Evolutionary conservation across 192 early-diverging fungal species (phyloP), one percentile per base, ranked within the genome.

Genomic region (Coemansia sp.): DNA sequence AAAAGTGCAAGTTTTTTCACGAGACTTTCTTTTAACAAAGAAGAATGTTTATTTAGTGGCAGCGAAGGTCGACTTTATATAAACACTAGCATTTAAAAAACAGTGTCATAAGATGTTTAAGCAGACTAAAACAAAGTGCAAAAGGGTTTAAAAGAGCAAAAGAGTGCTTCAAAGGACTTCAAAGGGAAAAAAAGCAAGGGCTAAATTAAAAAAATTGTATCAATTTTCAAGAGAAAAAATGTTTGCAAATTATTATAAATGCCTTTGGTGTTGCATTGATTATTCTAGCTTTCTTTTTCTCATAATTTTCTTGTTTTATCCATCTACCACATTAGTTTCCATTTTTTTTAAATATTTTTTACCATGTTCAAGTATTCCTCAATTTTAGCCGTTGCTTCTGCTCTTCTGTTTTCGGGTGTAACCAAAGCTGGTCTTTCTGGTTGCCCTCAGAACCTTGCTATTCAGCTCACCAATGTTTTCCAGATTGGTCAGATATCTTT

Each of bases 401-500:
- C 60, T 31, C 31, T 61, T 48, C 25, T 49, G 20, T 38, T 61
- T 4, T 61, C 60, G 3, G 30, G 45, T 11, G 10, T 61, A 11
- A 45, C 29, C 42, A 25, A 61, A 12, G 60, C 60, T 16, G 60
- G 60, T 30, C 42, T 61, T 16, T 45, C 60, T n/a, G 60, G 30
- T 28, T 61, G 60, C 42, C 7, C 60, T 4, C 42, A 61, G 42
- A 61, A 61, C 30, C 42, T 61, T 7, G 60, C 60, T 31, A n/a
- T 61, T 16, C 60, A 49, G 60, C 42, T 61, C 14, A 61, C 60
- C 60, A 61, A 61, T 29, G 42, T 61, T 10, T 61, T 61, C 36
- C 60, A 61, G 22, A 61, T 61, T 61, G 60, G 60, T n/a, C 22
- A 42, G 4, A 61, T 61, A 7, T 31, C 42, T 14, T 61, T 61